Conservation (phyloP, 106 monocot genomes). For the Acorus calamus region DNA sequence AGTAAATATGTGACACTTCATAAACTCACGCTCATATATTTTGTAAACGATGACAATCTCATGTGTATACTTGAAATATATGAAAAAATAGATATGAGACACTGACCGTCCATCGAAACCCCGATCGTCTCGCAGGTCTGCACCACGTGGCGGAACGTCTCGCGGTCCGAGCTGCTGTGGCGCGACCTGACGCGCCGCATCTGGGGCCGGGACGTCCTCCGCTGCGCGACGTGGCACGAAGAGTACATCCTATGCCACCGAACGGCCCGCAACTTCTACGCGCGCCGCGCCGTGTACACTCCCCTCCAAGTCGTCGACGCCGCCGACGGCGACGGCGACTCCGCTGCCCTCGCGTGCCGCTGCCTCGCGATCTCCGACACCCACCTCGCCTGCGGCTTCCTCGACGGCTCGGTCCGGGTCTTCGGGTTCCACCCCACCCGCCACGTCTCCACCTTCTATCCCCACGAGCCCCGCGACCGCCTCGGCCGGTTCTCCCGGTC, state of each 20-base stretch:
- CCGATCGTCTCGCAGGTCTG: slow-evolving; percentile 28
- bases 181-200: slow-evolving; percentile 24
- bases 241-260: slow-evolving; percentile 50
- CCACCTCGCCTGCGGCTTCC: slow-evolving; percentile 42
- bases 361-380: slow-evolving; percentile 37
- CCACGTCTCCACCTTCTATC: slow-evolving; percentile 15
- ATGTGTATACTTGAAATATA: too few species aligned
- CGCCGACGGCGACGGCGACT: not conserved
- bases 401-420: slow-evolving; percentile 39
- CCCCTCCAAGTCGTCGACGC: not conserved
- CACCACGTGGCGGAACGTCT: slow-evolving; percentile 38
- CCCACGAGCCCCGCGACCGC: slow-evolving; percentile 22
- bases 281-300: slow-evolving; percentile 21
- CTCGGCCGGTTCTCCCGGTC: slow-evolving; percentile 44
- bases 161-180: slow-evolving; percentile 63
- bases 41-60: too few species aligned
- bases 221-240: slow-evolving; percentile 28
- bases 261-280: slow-evolving; percentile 48
- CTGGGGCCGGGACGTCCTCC: slow-evolving; percentile 19
- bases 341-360: slow-evolving; percentile 13
- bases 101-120: too few species aligned
- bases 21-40: too few species aligned
- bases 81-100: too few species aligned
- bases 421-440: slow-evolving; percentile 21
- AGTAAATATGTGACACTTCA: too few species aligned